Evolutionary conservation across 1,284 basidiomycete species (phyloP), one percentile per base, ranked within the genome.

Genomic region (Polyporus tsugae): DNA sequence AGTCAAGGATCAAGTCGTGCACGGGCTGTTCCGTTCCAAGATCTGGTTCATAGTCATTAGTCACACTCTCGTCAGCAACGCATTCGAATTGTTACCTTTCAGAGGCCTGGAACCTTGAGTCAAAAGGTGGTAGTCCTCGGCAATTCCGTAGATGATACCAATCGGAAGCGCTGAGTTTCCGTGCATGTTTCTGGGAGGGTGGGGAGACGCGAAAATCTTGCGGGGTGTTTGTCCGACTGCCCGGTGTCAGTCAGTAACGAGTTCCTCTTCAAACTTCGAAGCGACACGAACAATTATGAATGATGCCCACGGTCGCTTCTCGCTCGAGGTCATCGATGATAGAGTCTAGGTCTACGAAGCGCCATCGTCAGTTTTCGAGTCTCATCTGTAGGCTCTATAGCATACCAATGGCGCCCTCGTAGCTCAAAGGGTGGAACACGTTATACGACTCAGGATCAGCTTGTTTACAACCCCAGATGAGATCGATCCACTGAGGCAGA

Each of bases 391-490:
- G 22, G 70, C 82, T 57, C 4, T 60, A 38, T 11, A 39, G 6
- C 38, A 25, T 66, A 90, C 94, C 92, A 71, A 98, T 94, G 0
- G 94, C 91, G 3, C 96, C 95, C 74, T 97, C 95, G 77, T 99
- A 99, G 41, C 95, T 97, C 53, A 98, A 82, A 0, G 96, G 97
- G 80, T 98, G 97, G 82, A 96, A 98, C 17, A 93, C 94, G 75
- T 98, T 99, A 71, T 92, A 82, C 0, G 92, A 88, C 13, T 88
- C 88, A 0, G 89, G 83, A 76, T 96, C 93, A n/a, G 89, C 88
- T 83, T 97, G 95, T 74, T 95, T 95, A 80, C 81, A 89, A 15
- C 95, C 95, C 93, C 93, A 93, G 62, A 95, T 94, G 33, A 98
- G 86, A 78, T 99, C 96, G 74, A 99, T 98, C 97, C 97, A 98